Percentiles rank a stretch among this genome's conserved stretches.
Conservation (phyloP, 768 basidiomycete species). For the Pulveroboletus sp. region DNA sequence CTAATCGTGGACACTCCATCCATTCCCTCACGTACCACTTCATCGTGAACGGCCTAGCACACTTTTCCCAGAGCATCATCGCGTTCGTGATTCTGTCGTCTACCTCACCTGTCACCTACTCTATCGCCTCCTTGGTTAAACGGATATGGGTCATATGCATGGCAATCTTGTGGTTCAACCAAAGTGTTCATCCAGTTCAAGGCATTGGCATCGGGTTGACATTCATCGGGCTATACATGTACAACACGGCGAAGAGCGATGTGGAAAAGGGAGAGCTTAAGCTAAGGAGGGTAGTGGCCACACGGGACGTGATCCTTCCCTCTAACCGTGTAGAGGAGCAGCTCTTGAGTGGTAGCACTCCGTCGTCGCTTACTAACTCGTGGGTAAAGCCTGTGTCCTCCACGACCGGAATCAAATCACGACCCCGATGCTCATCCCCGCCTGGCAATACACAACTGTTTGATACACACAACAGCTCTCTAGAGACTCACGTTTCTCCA, state of each 20-base stretch:
- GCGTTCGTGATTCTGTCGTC: conserved; percentile 95
- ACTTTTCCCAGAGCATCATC: conserved; percentile 96
- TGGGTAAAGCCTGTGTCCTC: conserved; percentile 12
- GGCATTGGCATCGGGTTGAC: conserved; percentile 89
- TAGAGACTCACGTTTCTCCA: conserved; percentile 19
- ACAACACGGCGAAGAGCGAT: conserved; percentile 91
- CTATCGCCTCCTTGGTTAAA: conserved; percentile 96
- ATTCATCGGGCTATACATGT: conserved; percentile 90
- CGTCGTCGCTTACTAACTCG: conserved; percentile 13
- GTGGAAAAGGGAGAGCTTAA: conserved; percentile 92
- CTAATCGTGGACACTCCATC: conserved; percentile 43
- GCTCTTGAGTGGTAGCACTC: conserved; percentile 44
- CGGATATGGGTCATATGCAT: conserved; percentile 98
- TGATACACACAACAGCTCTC: conserved; percentile 5
- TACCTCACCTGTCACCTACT: conserved; percentile 97
- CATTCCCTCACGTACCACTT: conserved; percentile 80
- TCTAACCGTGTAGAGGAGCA: conserved; percentile 59
- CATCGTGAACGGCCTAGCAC: conserved; percentile 91
- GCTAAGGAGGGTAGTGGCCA: conserved; percentile 73
- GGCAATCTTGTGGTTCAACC: conserved; percentile 95
- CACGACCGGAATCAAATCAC: conserved; percentile 26
- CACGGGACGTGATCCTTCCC: conserved; percentile 66
- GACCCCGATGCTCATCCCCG: conserved; percentile 9
- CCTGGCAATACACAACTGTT: not conserved
- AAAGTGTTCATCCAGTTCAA: conserved; percentile 80